These are phyloP conservation scores for Pholiota microspora DNA, from an alignment of 768 basidiomycete genomes.

Conservation along the genomic window DNA sequence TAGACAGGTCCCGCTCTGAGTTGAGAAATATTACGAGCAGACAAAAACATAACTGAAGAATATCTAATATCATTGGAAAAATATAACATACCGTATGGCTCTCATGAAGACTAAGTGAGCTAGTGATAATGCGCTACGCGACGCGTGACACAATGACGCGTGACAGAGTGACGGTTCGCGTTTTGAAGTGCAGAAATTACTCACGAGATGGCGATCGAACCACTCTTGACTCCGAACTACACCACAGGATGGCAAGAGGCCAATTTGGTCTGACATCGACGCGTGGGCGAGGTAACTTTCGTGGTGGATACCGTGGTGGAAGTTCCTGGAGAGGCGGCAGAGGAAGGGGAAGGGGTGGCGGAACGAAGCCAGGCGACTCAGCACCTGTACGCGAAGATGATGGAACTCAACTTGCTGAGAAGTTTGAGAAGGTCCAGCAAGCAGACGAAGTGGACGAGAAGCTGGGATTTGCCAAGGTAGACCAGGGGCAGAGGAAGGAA, in stretches of 20 bases:
- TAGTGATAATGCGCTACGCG: no score
- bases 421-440: slow-evolving; percentile 75
- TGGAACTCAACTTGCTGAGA: slow-evolving; percentile 81
- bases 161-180: slow-evolving; percentile 9
- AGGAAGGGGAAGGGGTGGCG: slow-evolving; percentile 53
- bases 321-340: slow-evolving; percentile 53
- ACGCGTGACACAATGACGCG: background rate
- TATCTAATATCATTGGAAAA: no score
- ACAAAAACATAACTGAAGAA: no score
- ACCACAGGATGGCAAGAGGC: slow-evolving; percentile 47
- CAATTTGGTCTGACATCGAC: slow-evolving; percentile 57
- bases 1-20: no score
- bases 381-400: slow-evolving; percentile 81
- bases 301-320: slow-evolving; percentile 46
- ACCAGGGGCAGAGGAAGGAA: slow-evolving; percentile 74
- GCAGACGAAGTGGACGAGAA: slow-evolving; percentile 92
- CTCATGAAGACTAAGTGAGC: no score
- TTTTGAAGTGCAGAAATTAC: slow-evolving; percentile 7
- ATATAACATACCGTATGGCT: no score
- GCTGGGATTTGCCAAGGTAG: slow-evolving; percentile 79
- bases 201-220: background rate
- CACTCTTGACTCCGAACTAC: background rate
- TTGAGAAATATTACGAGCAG: no score
- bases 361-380: slow-evolving; percentile 41
- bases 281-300: slow-evolving; percentile 45